These are phyloP conservation scores for Lantana camara DNA, from an alignment of 257 asterid genomes.

Conservation along the genomic window DNA sequence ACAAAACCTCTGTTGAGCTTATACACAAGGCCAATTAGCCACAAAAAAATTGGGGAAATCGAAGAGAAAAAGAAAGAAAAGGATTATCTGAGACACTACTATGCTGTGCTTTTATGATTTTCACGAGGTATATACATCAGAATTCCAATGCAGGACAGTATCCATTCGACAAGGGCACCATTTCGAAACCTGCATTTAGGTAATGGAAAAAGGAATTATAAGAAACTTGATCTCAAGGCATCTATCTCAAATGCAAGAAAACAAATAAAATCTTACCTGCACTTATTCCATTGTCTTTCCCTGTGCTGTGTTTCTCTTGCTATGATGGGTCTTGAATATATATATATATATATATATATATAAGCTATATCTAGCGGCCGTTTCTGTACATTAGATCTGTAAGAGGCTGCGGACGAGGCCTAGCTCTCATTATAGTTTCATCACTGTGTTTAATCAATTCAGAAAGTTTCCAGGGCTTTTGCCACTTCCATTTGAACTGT, in stretches of 20 bases:
- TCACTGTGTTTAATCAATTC: constrained; percentile 74
- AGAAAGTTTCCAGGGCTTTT: constrained; percentile 78
- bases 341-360: background rate
- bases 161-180: constrained; percentile 1
- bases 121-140: constrained; percentile 26
- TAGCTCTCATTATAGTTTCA: constrained; percentile 62
- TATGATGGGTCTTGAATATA: constrained; percentile 24
- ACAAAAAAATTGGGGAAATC: background rate
- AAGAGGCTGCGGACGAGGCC: constrained; percentile 64
- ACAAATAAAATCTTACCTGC: constrained; percentile 42
- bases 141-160: constrained; percentile 2
- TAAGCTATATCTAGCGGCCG: constrained; percentile 43
- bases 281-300: constrained; percentile 37
- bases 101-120: background rate
- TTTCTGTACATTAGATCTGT: constrained; percentile 52
- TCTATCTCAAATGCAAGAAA: background rate
- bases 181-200: constrained; percentile 28
- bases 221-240: background rate
- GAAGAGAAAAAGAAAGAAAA: background rate
- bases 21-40: constrained; percentile 30
- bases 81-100: constrained; percentile 11
- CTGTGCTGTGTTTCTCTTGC: constrained; percentile 39
- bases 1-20: constrained; percentile 32
- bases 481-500: constrained; percentile 85
- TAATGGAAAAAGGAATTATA: constrained; percentile 11